phyloP scores from a whole-genome alignment of 2,329 filamentous ascomycete species.

The Cytospora leucostoma region DNA sequence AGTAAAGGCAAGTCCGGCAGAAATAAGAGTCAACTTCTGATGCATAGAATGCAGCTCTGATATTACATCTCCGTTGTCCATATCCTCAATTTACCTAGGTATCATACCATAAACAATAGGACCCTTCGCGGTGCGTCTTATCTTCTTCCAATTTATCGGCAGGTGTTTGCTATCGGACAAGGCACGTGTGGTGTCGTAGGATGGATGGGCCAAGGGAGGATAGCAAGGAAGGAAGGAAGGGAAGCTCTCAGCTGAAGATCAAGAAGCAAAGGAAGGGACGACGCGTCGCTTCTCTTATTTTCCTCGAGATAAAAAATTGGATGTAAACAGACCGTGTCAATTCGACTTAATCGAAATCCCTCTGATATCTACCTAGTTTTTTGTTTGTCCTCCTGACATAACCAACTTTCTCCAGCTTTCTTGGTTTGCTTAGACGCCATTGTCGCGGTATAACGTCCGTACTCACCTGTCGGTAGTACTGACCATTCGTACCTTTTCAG shows the following conservation, averaged over 20 bases:
- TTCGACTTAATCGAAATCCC: not conserved
- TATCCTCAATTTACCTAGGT: not conserved
- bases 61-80: constrained; percentile 8
- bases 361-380: not conserved
- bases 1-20: constrained; percentile 8
- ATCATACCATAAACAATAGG: constrained; percentile 6
- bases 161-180: not conserved
- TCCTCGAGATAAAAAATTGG: not conserved
- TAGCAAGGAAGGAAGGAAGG: not conserved
- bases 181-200: constrained; percentile 2
- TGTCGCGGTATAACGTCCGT: constrained; percentile 25
- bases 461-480: constrained; percentile 23
- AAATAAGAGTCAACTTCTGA: not conserved
- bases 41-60: constrained; percentile 10
- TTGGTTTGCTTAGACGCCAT: constrained; percentile 18
- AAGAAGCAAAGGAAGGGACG: constrained; percentile 12
- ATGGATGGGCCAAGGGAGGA: too few species aligned
- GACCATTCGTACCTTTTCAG: constrained; percentile 14
- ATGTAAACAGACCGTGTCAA: constrained; percentile 9
- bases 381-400: constrained; percentile 1
- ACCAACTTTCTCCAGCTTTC: constrained; percentile 14
- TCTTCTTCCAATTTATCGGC: not conserved
- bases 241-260: not conserved
- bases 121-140: constrained; percentile 1
- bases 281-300: constrained; percentile 5